Percentiles rank a stretch among this genome's conserved stretches.
These are phyloP conservation scores for Fusarium metavorans DNA, from an alignment of 2,329 filamentous ascomycete species.

Conservation along the genomic window DNA sequence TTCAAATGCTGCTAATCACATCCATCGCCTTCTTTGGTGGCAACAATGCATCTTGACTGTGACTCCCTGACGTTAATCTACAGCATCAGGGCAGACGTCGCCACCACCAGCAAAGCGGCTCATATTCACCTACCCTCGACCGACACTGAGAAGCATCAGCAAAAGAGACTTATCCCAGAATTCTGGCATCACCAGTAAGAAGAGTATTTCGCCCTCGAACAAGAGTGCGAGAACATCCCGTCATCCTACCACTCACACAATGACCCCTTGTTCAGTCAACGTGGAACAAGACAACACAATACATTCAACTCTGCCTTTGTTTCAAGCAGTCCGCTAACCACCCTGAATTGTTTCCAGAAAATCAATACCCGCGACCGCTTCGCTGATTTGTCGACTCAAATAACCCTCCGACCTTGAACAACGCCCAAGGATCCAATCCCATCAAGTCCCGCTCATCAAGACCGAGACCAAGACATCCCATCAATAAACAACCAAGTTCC, in stretches of 20 bases:
- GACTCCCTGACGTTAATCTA: neutral
- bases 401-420: neutral
- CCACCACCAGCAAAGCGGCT: neutral
- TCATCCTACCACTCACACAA: neutral
- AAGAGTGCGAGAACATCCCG: neutral
- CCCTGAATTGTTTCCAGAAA: neutral
- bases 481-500: slow-evolving; percentile 13
- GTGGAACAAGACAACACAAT: neutral
- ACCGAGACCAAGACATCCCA: neutral
- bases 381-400: neutral
- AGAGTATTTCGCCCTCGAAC: neutral
- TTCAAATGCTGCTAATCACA: neutral
- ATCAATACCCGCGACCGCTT: neutral
- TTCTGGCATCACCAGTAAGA: neutral
- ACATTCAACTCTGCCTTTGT: neutral
- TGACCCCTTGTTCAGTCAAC: neutral
- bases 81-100: neutral
- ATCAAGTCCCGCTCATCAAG: neutral
- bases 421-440: neutral
- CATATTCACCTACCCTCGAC: neutral
- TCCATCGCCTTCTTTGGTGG: neutral
- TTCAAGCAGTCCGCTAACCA: neutral
- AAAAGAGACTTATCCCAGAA: neutral
- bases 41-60: neutral
- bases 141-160: neutral